Conservation (phyloP, 495 filamentous ascomycete species). For the Tuber aestivum region DNA sequence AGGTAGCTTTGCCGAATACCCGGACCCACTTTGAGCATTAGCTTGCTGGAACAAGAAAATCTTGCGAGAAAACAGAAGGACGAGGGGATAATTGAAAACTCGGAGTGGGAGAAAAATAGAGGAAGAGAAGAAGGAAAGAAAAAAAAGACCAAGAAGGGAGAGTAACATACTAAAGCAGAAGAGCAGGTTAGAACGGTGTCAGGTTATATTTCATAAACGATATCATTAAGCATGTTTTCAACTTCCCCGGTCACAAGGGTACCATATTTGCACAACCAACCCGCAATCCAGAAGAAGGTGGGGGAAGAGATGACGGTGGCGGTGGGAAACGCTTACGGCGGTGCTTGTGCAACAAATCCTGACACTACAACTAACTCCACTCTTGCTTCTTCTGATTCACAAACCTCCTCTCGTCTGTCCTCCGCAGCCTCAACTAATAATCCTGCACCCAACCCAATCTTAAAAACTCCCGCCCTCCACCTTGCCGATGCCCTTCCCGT, state of each 20-base stretch:
- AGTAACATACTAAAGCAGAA: not conserved
- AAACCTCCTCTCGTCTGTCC: not conserved
- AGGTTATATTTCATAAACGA: not conserved
- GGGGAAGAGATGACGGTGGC: not conserved
- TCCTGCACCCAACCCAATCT: slow-evolving; percentile 7
- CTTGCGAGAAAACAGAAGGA: not conserved
- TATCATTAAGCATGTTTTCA: not conserved
- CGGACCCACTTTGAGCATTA: not conserved
- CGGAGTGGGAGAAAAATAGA: not conserved
- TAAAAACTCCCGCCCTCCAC: slow-evolving; percentile 17
- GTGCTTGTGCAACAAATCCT: slow-evolving; percentile 6
- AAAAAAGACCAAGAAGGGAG: not conserved
- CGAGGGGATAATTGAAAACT: no score
- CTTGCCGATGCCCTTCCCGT: slow-evolving; percentile 25
- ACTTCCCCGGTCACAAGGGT: not conserved
- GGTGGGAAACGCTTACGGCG: not conserved
- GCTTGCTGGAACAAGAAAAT: not conserved
- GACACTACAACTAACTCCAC: not conserved
- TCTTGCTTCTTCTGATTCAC: not conserved
- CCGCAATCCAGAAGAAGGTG: not conserved
- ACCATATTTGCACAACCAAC: not conserved
- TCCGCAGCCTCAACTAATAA: slow-evolving; percentile 6
- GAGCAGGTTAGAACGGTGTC: not conserved
- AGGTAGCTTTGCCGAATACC: not conserved
- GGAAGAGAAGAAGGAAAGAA: not conserved